Evolutionary conservation across 2,329 filamentous ascomycete genomes (phyloP).

Genomic region (Aureobasidium sp.): DNA sequence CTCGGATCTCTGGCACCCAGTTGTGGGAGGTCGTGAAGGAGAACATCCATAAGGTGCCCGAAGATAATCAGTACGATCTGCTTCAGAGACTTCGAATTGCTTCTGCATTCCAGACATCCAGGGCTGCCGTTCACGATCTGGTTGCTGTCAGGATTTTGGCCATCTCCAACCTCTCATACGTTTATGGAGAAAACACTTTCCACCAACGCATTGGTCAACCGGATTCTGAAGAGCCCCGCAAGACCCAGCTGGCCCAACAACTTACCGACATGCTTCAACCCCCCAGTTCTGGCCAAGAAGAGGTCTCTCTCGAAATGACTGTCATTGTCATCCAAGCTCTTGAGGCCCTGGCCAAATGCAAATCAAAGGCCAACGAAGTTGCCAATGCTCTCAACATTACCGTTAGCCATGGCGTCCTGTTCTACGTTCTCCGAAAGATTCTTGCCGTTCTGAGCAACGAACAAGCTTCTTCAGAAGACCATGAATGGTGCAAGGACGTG

Average conservation of each 20-base stretch:
- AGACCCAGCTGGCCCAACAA: constrained; percentile 85
- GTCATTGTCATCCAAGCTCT: constrained; percentile 74
- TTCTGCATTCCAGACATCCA: constrained; percentile 65
- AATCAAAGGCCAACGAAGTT: constrained; percentile 70
- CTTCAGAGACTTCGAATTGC: constrained; percentile 76
- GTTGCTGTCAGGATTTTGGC: constrained; percentile 75
- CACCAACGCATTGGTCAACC: constrained; percentile 77
- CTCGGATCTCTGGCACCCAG: constrained; percentile 37
- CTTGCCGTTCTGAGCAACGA: constrained; percentile 71
- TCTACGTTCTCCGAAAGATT: constrained; percentile 87
- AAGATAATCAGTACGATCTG: constrained; percentile 71
- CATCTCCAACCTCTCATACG: constrained; percentile 84
- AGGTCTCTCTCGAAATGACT: constrained; percentile 70
- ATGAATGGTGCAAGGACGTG: constrained; percentile 84
- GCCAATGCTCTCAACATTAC: constrained; percentile 88
- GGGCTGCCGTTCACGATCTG: constrained; percentile 63
- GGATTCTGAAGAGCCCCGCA: constrained; percentile 81
- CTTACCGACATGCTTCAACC: constrained; percentile 87
- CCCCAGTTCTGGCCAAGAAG: constrained; percentile 58
- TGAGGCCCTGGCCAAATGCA: constrained; percentile 77
- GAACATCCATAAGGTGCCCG: constrained; percentile 55
- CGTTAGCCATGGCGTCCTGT: constrained; percentile 89
- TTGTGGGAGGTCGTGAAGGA: constrained; percentile 37
- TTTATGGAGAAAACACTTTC: constrained; percentile 76
- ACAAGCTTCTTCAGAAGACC: constrained; percentile 55